Evolutionary conservation across 2,329 filamentous ascomycete genomes (phyloP), one percentile per base, ranked within the genome.

Genomic region (Xylaria sp.): DNA sequence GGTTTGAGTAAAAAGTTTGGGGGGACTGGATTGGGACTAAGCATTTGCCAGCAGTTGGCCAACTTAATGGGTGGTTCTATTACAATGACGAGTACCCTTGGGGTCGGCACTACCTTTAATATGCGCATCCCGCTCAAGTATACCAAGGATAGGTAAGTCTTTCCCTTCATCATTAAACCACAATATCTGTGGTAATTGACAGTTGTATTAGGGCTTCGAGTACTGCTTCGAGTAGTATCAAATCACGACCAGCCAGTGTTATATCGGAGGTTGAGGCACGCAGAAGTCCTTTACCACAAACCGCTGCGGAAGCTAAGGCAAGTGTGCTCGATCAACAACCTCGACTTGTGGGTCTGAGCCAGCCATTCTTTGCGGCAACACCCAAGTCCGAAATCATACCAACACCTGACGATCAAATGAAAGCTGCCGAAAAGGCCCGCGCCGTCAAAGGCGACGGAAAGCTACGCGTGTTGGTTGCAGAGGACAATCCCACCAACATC

Each of bases 1-100:
- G 92, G 93, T 0, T 81, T 97, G 18, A 97, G 92, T 82, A 97
- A 93, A 79, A 96, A 96, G 76, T 97, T 91, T 76, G 93, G 93
- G 20, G 94, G 94, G 18, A 97, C 94, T 0, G 94, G 94, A 4
- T 83, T 97, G 1, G 94, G 94, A 1, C 80, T 97, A 63, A 95
- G 92, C 75, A 97, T 97, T 74, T 97, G 93, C 80, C 91, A 93
- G 23, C 94, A 97, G 78, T 83, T 97, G 43, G 92, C 93, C 3
- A 88, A 84, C 18, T 82, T 97, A 18, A 97, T 97, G 93, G 90
- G 90, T 58, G 94, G 94, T 10, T 87, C 83, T 0, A 92, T 97
- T 59, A 83, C 84, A 2, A 82, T 97, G 41, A 86, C 85, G 69
- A 97, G 93, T 75, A 87, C 89, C 7, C 82, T 91, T 18, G 92